Evolutionary conservation across 208 protist genomes (phyloP), one percentile per base, ranked within the genome.

Genomic region (Trypanosoma mega): DNA sequence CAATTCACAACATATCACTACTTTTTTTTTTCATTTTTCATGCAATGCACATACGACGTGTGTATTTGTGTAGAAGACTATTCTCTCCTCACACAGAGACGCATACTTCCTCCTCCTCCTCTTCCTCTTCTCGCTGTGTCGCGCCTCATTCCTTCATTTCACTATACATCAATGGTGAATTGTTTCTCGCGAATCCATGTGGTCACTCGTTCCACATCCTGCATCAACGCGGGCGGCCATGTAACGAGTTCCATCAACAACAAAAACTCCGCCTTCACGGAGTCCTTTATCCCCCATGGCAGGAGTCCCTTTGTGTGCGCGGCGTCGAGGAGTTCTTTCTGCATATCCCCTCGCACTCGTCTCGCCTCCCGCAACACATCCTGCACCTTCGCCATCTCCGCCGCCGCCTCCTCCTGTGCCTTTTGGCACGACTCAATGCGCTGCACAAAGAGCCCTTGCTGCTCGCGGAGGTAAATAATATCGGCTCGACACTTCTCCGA

Each of bases 401-500:
- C 68, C 41, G 49, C 68, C 49, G 62, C 68, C 11, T 72, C 41
- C 27, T 36, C 47, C 6, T 64, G 57, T n/a, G 36, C 29, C 36
- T 54, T 27, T 1, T 50, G 11, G 29, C 24, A 64, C 24, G 14
- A 47, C 14, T 72, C 57, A 53, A 69, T 66, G 16, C 61, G 70
- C 44, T 63, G 12, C 23, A 56, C 51, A 60, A 91, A 81, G 46
- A 74, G 63, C 1, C 48, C 64, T 18, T 72, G 54, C 61, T 89
- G 87, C 45, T 76, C 39, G 16, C 78, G 80, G 34, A 90, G 68
- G 54, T 78, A 63, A 21, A 88, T 37, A 27, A 91, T 67, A 31
- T 94, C 80, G 0, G 43, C 56, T 11, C 74, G 58, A 23, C 65
- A 80, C 18, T 57, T n/a, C 30, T 51, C 70, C 27, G 75, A 80